Conservation (phyloP, 2,329 filamentous ascomycete species). For the Pestalotiopsis sp. region DNA sequence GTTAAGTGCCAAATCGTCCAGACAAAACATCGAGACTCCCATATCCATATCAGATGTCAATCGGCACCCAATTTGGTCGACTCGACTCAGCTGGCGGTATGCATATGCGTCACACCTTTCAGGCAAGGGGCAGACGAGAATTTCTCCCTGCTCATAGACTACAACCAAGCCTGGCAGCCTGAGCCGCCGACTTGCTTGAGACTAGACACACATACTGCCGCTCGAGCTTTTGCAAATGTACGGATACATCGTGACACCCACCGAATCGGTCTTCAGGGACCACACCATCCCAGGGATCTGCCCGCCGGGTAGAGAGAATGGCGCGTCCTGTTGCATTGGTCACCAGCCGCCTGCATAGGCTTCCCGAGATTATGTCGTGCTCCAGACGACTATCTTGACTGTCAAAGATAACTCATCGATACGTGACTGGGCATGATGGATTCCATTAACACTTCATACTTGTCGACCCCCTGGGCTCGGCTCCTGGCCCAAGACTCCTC, state of each 20-base stretch:
- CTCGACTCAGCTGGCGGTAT: not conserved
- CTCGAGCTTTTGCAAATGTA: constrained; percentile 19
- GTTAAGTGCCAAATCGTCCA: too few species aligned
- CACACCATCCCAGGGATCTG: constrained; percentile 25
- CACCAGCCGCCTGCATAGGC: constrained; percentile 37
- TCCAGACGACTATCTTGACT: constrained; percentile 12
- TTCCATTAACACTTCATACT: constrained; percentile 18
- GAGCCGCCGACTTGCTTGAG: constrained; percentile 2
- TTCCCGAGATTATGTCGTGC: constrained; percentile 38
- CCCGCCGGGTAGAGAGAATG: constrained; percentile 27
- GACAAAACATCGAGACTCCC: too few species aligned
- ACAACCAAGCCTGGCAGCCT: not conserved
- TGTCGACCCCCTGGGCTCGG: constrained; percentile 17
- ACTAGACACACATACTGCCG: constrained; percentile 1
- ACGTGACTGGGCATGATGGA: constrained; percentile 38
- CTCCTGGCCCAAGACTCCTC: constrained; percentile 19
- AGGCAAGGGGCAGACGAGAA: constrained; percentile 10
- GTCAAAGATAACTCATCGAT: constrained; percentile 38
- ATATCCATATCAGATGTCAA: too few species aligned
- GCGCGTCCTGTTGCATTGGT: constrained; percentile 27
- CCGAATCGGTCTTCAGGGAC: constrained; percentile 16
- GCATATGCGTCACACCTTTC: not conserved
- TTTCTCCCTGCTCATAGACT: constrained; percentile 6
- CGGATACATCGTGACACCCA: constrained; percentile 20
- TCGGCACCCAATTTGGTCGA: not conserved